These are phyloP conservation scores for Diaporthe batatas DNA, from an alignment of 2,329 filamentous ascomycete genomes.

Conservation along the genomic window DNA sequence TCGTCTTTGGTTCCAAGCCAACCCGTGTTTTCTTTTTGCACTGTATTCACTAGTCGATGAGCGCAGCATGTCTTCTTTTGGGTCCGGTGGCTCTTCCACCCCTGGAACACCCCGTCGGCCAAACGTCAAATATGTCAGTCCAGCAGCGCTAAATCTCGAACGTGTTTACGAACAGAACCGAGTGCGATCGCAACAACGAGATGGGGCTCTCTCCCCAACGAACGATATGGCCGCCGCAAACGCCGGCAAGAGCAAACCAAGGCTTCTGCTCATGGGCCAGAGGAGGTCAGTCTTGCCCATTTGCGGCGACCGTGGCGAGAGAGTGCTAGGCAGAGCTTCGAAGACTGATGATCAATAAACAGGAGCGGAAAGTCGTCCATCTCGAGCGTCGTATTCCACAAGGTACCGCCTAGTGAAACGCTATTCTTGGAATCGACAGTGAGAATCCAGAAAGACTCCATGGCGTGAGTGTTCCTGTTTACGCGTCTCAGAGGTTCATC, in stretches of 20 bases:
- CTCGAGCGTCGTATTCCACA: slow-evolving; percentile 98
- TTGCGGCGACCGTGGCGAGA: background rate
- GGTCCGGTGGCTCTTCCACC: slow-evolving; percentile 42
- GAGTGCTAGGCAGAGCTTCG: background rate
- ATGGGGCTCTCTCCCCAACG: slow-evolving; percentile 58
- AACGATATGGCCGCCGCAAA: slow-evolving; percentile 59
- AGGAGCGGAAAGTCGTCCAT: slow-evolving; percentile 99
- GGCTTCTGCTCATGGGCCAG: slow-evolving; percentile 94
- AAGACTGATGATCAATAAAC: slow-evolving; percentile 42
- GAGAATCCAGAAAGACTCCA: slow-evolving; percentile 92
- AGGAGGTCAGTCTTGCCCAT: slow-evolving; percentile 74
- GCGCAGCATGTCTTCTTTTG: slow-evolving; percentile 47
- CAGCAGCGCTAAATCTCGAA: slow-evolving; percentile 73
- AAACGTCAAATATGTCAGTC: slow-evolving; percentile 60
- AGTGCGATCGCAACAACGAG: slow-evolving; percentile 62
- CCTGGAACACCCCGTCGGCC: slow-evolving; percentile 48
- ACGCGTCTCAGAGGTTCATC: background rate
- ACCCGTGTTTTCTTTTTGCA: background rate
- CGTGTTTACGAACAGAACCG: slow-evolving; percentile 73
- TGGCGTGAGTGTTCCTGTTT: slow-evolving; percentile 77
- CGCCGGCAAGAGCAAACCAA: slow-evolving; percentile 78
- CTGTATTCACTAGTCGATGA: background rate
- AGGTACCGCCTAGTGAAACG: slow-evolving; percentile 95
- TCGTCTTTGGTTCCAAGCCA: background rate
- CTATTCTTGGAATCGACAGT: slow-evolving; percentile 96